A percentile compares a stretch with the other conserved stretches of the same genome.
phyloP scores from a whole-genome alignment of 495 filamentous ascomycete species.

The Trichoderma asperelloides region DNA sequence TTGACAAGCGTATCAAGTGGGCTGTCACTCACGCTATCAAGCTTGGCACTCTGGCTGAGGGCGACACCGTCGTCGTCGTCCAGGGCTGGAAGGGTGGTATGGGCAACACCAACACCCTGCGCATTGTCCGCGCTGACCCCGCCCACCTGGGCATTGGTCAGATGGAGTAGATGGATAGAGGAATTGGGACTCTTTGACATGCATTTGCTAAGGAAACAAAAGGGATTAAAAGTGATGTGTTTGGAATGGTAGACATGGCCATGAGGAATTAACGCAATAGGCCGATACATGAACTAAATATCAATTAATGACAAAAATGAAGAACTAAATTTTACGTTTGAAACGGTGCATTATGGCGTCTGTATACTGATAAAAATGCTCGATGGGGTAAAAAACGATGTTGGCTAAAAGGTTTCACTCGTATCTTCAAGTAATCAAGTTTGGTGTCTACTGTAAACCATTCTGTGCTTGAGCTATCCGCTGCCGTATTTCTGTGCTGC shows the following conservation, averaged over 20 bases:
- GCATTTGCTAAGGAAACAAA: not conserved
- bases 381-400: too few relatives aligned
- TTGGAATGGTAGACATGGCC: not conserved
- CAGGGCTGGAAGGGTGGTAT: conserved; percentile 97
- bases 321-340: too few relatives aligned
- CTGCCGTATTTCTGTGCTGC: conserved; percentile 62
- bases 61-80: conserved; percentile 84
- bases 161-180: not conserved
- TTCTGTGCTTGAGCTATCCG: conserved; percentile 29
- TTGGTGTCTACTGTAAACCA: not conserved
- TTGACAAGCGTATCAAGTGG: conserved; percentile 94
- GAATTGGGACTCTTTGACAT: not conserved
- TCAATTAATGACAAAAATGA: too few relatives aligned
- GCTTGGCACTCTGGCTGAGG: conserved; percentile 72
- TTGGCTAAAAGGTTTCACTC: too few relatives aligned
- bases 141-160: conserved; percentile 26
- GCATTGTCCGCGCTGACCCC: conserved; percentile 48
- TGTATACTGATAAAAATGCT: too few relatives aligned
- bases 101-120: conserved; percentile 91
- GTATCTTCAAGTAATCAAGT: too few relatives aligned
- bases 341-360: too few relatives aligned
- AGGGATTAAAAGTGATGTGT: not conserved
- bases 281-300: too few relatives aligned
- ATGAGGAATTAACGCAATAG: not conserved
- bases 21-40: conserved; percentile 75